Percentiles rank a stretch among this genome's conserved stretches.
These are phyloP conservation scores for Pleurotus sapidus DNA, from an alignment of 768 basidiomycete species.

Conservation along the genomic window DNA sequence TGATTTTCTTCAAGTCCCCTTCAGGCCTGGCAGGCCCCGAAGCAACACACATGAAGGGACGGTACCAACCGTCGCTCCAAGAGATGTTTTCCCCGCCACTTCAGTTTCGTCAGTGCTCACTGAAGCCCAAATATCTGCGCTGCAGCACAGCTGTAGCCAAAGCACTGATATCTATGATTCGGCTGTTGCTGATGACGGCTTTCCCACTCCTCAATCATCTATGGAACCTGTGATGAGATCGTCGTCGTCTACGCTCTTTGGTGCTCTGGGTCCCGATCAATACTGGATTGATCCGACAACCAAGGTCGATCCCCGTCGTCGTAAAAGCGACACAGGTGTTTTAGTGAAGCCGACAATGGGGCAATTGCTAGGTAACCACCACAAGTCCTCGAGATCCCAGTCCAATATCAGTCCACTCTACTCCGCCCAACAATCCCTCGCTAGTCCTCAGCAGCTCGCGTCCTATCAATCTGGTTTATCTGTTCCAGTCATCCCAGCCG, in stretches of 20 bases:
- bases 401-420: too few relatives aligned
- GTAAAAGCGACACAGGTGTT: conserved; percentile 4
- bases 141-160: neutral
- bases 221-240: conserved; percentile 3
- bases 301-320: conserved; percentile 3
- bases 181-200: neutral
- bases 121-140: neutral
- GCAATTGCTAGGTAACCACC: neutral
- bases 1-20: conserved; percentile 11
- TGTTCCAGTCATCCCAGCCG: neutral
- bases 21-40: conserved; percentile 12
- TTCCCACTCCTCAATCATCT: conserved; percentile 3
- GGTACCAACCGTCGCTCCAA: neutral
- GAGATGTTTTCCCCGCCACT: neutral
- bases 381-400: too few relatives aligned
- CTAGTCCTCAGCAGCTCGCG: neutral
- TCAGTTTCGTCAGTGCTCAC: neutral
- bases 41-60: conserved; percentile 5
- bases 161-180: neutral
- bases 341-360: neutral
- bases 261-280: neutral
- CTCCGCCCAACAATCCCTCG: too few relatives aligned
- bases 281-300: neutral
- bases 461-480: neutral
- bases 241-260: neutral